Base-by-base conservation (phyloP, 345 rosid species). In the Rhizophora mangle region DNA sequence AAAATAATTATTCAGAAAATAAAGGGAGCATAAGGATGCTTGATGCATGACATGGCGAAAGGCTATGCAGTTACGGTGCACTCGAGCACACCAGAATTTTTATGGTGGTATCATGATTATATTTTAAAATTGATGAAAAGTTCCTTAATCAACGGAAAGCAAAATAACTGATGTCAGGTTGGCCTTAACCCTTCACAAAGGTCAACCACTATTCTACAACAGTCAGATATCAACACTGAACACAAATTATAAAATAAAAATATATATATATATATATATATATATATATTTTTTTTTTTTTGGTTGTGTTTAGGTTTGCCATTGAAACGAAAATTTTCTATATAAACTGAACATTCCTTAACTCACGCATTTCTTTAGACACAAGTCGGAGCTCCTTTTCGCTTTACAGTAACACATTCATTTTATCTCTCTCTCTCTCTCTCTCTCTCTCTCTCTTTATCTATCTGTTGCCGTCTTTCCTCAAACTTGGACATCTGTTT, bases 251-350 rank as follows among this genome's bases (percentile, higher is more conserved):
- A 43, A 39, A 39, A 43, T 43, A 43, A 43, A 13, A 43, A 13
- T 37, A 24, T 24, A 24, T 24, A 24, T 24, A 24, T 24, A 24
- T 24, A 24, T 24, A 24, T 24, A 24, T 24, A 24, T 24, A 24
- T 24, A 24, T 0, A 0, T 24, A 0, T 24, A 24, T 37, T 37
- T 9, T 37, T 1, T 0, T 37, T 8, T 37, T 8, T 37, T 37
- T 37, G 0, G 2, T 5, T 34, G 6, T 8, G 9, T 37, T 37
- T 37, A 2, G 43, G 43, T 37, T 37, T 1, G 49, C 49, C 15
- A 53, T 53, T 34, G 63, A 55, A 54, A 71, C 15, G 6, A n/a
- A 34, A 21, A 7, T 64, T 52, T 52, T 51, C 60, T 65, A 60
- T 72, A 65, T 24, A 58, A 47, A 20, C 60, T 24, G 26, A 46